Base-by-base conservation (phyloP, 1,284 basidiomycete genomes). In the Coniferiporia weirii region DNA sequence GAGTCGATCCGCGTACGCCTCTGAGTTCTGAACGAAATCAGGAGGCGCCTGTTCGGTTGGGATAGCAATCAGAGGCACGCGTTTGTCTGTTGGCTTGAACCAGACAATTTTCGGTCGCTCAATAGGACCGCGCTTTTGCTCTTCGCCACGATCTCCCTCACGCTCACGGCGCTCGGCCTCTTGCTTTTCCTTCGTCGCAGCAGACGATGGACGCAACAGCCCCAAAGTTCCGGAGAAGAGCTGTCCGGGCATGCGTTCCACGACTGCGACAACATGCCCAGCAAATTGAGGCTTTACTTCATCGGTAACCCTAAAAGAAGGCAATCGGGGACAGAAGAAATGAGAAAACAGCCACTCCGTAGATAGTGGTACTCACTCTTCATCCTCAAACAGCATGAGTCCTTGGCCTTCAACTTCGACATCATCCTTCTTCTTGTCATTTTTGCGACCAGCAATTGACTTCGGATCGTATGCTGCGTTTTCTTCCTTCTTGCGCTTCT, bases 381-480 rank as follows among this genome's bases (percentile, higher is more conserved):
- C 95, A 68, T 99, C 97, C 67, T 98, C 96, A 64, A 99, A 96
- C 59, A 99, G 76, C 77, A 93, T 91, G 64, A 98, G 76, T 8
- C 95, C 96, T 73, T 98, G 96, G 6, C 97, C 97, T 76, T 99
- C 97, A 38, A 99, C 97, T 71, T 99, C 97, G 32, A 99, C 95
- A 68, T 99, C 97, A 69, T 99, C 97, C 76, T 98, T 98, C 81
- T 98, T 98, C 84, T 99, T 99, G 79, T 99, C 97, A 65, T 95
- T 91, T 76, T 92, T 95, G 69, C 95, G 89, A 52, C 85, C 87
- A 35, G 80, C 80, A 54, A 78, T 79, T 10, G 85, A 82, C 72
- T 89, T 92, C 59, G 87, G 68, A 67, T 95, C 93, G 71, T 93
- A 97, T 0, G 91, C 91, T 17, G 93, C 87, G 69, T 95, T 95